These are phyloP conservation scores for Cupressus sempervirens DNA, from an alignment of 75 land plant species.

Conservation along the genomic window DNA sequence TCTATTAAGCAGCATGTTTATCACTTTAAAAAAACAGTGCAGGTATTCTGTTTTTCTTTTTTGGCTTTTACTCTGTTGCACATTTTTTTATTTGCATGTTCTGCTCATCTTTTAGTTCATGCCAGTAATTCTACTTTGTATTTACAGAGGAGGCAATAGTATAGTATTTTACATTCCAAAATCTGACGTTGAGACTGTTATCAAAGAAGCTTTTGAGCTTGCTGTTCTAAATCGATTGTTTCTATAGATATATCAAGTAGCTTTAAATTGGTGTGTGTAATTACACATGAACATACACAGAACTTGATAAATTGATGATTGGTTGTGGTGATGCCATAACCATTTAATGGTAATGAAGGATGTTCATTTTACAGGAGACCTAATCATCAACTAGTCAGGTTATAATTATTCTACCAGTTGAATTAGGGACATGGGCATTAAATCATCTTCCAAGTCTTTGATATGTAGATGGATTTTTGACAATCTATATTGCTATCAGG, in stretches of 20 bases:
- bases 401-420: not conserved
- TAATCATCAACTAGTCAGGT: not conserved
- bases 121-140: not conserved
- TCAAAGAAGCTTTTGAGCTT: not conserved
- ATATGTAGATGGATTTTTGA: not conserved
- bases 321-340: not conserved
- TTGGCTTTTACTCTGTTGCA: not conserved
- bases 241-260: not conserved
- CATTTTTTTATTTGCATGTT: not conserved
- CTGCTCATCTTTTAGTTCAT: not conserved
- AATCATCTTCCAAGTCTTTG: not conserved
- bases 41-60: not conserved
- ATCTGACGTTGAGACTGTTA: not conserved
- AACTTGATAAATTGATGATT: not conserved
- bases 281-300: not conserved
- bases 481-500: not conserved
- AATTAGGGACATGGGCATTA: not conserved
- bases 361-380: not conserved
- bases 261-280: not conserved
- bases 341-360: not conserved
- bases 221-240: not conserved
- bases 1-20: not conserved
- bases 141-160: not conserved
- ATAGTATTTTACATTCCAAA: not conserved
- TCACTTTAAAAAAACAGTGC: not conserved